Evolutionary conservation across 495 filamentous ascomycete genomes (phyloP), one percentile per base, ranked within the genome.

Genomic region (Penicillium riverlandense): DNA sequence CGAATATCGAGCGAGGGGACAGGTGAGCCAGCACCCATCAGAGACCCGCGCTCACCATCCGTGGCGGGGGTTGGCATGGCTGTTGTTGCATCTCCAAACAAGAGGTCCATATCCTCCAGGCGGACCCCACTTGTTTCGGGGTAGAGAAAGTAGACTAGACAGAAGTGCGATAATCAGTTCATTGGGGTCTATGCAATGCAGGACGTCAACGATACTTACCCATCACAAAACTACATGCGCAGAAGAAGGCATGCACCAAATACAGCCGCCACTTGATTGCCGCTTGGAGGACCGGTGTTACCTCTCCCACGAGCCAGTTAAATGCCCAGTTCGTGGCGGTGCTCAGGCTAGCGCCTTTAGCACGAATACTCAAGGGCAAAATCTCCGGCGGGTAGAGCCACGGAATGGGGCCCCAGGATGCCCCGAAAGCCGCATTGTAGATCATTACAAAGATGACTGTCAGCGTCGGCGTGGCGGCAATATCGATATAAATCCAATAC

Each of bases 361-460:
- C 95, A 44, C 92, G 82, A 56, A 98, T 96, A 66, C 94, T 97
- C 48, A 98, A 73, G 1, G 92, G 92, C 40, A 98, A 70, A 58
- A 98, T 98, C 73, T 98, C 92, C 7, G 92, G 92, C 4, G 94
- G 92, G 59, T 98, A 98, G 9, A 97, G 76, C 92, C 92, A 98
- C 0, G 92, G 92, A 41, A 98, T 90, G 4, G 92, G 92, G 29
- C 92, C 92, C 94, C 94, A 98, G n/a, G 91, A 96, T 45, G 90
- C 92, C 28, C 92, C 92, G 58, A 98, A 98, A 12, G 94, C 85
- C 11, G 92, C 92, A 59, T 98, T 98, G 69, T 98, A 98, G 38
- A 96, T 84, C 83, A 98, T 95, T 48, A 98, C 92, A 59, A 95
- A 88, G 14, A 95, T 63, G 37, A 97, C 94, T 10, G 96, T 94